Conservation (phyloP, 306 rosid genomes). For the Vigna hirtella region DNA sequence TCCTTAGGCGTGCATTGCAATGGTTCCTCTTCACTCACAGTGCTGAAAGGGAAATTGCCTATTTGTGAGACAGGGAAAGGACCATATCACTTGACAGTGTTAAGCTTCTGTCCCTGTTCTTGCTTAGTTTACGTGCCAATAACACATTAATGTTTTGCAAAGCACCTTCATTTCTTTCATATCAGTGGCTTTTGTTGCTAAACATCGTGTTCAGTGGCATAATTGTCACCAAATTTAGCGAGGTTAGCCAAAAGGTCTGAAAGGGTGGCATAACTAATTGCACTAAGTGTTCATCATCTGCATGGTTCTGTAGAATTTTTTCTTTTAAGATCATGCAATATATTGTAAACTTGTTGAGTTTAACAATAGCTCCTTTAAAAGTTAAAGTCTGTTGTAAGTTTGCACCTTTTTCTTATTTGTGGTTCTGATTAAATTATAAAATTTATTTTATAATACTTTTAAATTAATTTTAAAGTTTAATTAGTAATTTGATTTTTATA, state of each 20-base stretch:
- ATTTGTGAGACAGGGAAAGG: conserved; percentile 27
- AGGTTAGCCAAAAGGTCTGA: conserved; percentile 17
- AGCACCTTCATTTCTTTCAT: neutral
- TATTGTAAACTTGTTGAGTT: too few relatives aligned
- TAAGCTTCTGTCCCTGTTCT: neutral
- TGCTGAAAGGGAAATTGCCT: conserved; percentile 37
- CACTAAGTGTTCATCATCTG: neutral
- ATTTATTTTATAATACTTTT: too few relatives aligned
- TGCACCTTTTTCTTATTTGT: too few relatives aligned
- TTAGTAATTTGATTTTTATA: too few relatives aligned
- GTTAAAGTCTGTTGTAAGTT: too few relatives aligned
- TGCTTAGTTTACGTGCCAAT: neutral
- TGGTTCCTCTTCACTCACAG: neutral
- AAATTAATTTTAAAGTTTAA: too few relatives aligned
- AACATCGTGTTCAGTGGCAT: conserved; percentile 20
- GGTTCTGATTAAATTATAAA: too few relatives aligned
- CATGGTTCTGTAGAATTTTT: too few relatives aligned
- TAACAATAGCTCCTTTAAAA: too few relatives aligned
- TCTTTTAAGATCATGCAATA: too few relatives aligned
- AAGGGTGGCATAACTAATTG: neutral
- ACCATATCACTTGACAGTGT: neutral
- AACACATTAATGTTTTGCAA: neutral
- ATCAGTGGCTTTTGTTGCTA: neutral
- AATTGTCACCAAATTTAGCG: conserved; percentile 27
- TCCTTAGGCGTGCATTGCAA: conserved; percentile 24